phyloP scores from a whole-genome alignment of 1,284 basidiomycete genomes.

The Testicularia cyperi region DNA sequence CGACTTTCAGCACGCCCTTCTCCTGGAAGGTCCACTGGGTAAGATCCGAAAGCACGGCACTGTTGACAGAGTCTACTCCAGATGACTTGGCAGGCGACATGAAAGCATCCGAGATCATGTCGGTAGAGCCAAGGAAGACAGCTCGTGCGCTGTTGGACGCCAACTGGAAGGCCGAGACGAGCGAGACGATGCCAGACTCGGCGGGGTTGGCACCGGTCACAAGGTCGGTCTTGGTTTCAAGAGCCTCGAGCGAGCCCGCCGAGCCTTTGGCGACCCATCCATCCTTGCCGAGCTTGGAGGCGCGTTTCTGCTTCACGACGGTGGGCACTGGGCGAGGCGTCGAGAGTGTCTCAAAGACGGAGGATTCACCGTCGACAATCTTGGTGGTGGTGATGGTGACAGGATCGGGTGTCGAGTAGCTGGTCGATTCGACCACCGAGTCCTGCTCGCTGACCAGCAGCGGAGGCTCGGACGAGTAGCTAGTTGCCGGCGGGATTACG shows the following conservation, averaged over 20 bases:
- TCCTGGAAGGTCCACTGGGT: conserved; percentile 90
- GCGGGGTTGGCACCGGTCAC: conserved; percentile 31
- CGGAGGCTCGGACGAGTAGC: conserved; percentile 69
- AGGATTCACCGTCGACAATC: conserved; percentile 22
- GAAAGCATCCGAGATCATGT: conserved; percentile 68
- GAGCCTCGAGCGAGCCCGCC: conserved; percentile 24
- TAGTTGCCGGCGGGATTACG: conserved; percentile 69
- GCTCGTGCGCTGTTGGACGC: conserved; percentile 71
- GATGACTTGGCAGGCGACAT: not conserved
- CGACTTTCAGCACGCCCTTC: conserved; percentile 75
- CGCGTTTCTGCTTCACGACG: conserved; percentile 11
- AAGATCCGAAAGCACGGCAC: conserved; percentile 72
- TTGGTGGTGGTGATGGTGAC: conserved; percentile 30
- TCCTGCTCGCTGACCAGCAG: conserved; percentile 57
- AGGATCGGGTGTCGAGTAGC: conserved; percentile 19
- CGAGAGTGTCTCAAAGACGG: conserved; percentile 13
- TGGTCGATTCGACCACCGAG: conserved; percentile 8
- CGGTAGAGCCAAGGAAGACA: conserved; percentile 78
- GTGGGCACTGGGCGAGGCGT: conserved; percentile 28
- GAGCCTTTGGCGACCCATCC: conserved; percentile 34
- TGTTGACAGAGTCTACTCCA: conserved; percentile 66
- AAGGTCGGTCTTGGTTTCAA: conserved; percentile 23
- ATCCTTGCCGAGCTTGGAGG: conserved; percentile 21
- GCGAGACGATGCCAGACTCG: conserved; percentile 57
- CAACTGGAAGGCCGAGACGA: conserved; percentile 88